These are phyloP conservation scores for Clohesyomyces aquaticus DNA, from an alignment of 495 filamentous ascomycete species.

Conservation along the genomic window DNA sequence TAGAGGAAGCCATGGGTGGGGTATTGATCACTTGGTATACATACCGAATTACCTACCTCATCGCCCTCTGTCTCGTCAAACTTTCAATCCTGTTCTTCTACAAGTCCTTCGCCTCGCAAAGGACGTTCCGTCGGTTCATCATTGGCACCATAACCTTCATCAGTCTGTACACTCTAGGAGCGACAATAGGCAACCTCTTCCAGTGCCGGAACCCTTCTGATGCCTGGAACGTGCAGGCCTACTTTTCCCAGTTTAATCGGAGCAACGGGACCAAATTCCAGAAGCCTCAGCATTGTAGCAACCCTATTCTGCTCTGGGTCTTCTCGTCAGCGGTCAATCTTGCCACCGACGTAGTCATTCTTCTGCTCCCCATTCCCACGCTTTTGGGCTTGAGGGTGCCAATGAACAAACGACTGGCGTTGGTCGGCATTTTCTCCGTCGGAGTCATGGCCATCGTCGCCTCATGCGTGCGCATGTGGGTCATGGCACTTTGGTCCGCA, in stretches of 20 bases:
- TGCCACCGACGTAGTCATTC: conserved; percentile 33
- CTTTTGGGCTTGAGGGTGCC: conserved; percentile 30
- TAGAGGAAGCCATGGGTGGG: conserved; percentile 16
- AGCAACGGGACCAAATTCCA: not conserved
- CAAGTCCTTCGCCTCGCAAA: conserved; percentile 27
- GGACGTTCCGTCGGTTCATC: conserved; percentile 25
- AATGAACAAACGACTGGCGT: conserved; percentile 31
- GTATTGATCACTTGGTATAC: conserved; percentile 33
- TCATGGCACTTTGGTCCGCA: conserved; percentile 36
- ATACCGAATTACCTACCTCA: conserved; percentile 27
- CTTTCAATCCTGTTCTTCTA: conserved; percentile 40
- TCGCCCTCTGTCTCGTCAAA: conserved; percentile 33
- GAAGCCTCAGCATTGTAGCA: conserved; percentile 20
- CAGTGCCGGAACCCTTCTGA: conserved; percentile 34
- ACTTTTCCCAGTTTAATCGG: conserved; percentile 30
- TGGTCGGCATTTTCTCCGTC: conserved; percentile 36
- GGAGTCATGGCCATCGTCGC: conserved; percentile 38
- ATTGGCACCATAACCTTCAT: conserved; percentile 22
- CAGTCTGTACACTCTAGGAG: conserved; percentile 26
- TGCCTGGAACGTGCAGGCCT: conserved; percentile 11
- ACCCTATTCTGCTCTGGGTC: conserved; percentile 22
- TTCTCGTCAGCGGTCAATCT: conserved; percentile 24
- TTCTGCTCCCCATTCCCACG: conserved; percentile 33
- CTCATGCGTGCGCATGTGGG: conserved; percentile 36
- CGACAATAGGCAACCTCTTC: conserved; percentile 24